phyloP scores from a whole-genome alignment of 2,329 filamentous ascomycete species.

The Hypomyces rosellus region DNA sequence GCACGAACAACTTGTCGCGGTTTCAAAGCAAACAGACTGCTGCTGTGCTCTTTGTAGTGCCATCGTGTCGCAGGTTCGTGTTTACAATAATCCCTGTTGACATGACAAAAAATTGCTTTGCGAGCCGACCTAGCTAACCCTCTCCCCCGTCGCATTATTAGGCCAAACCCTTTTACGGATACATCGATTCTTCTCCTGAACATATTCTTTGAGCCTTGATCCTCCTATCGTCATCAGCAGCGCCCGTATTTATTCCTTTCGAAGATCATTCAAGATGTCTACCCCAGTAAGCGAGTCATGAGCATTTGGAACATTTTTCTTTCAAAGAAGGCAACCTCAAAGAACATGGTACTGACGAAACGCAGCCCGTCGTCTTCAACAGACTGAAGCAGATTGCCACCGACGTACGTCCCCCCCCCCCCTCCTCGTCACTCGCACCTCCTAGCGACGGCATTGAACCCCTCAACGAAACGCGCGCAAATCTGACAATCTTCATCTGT shows the following conservation, averaged over 20 bases:
- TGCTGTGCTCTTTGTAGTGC: neutral
- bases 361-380: constrained; percentile 66
- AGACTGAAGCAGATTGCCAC: constrained; percentile 79
- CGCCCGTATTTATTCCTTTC: constrained; percentile 13
- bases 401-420: constrained; percentile 62
- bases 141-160: neutral
- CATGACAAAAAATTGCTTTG: neutral
- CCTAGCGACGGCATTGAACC: neutral
- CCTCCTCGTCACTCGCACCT: neutral
- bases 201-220: neutral
- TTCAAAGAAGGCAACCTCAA: neutral
- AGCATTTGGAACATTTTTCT: neutral
- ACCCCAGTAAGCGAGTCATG: constrained; percentile 27
- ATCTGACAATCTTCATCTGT: neutral
- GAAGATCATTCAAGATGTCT: constrained; percentile 26
- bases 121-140: neutral
- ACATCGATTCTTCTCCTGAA: no score
- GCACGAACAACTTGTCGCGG: constrained; percentile 14
- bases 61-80: neutral
- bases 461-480: neutral
- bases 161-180: no score
- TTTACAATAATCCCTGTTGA: neutral
- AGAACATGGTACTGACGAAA: constrained; percentile 16
- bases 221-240: neutral
- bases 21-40: neutral